Conservation (phyloP, 352 stramenopile species). For the Phytophthora cactorum region DNA sequence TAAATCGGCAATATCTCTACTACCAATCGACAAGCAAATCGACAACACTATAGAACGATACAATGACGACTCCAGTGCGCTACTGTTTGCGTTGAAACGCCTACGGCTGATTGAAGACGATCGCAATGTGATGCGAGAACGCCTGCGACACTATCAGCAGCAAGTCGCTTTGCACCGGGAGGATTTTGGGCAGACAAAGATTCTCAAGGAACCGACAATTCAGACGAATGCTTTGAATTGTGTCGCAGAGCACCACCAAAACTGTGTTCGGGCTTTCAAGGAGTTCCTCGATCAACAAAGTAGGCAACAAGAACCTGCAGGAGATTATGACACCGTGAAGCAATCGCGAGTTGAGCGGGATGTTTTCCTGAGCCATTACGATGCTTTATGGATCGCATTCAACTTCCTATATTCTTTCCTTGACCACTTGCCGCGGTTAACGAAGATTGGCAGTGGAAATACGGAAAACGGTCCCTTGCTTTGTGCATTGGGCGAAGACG, state of each 20-base stretch:
- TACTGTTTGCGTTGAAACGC: conserved; percentile 20
- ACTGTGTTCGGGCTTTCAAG: conserved; percentile 28
- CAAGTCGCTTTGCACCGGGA: conserved; percentile 15
- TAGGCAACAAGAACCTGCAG: not conserved
- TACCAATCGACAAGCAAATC: not conserved
- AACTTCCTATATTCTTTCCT: conserved; percentile 17
- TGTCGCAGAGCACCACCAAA: conserved; percentile 24
- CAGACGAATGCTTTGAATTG: conserved; percentile 8
- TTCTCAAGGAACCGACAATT: not conserved
- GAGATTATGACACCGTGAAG: not conserved
- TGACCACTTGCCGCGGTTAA: not conserved
- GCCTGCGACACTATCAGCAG: conserved; percentile 18
- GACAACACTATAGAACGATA: not conserved
- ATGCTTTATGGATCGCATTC: conserved; percentile 38
- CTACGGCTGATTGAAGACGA: conserved; percentile 27
- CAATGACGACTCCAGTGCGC: not conserved
- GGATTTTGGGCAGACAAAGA: not conserved
- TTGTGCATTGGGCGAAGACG: not conserved
- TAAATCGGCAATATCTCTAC: not conserved
- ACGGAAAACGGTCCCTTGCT: not conserved
- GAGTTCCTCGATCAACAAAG: conserved; percentile 6
- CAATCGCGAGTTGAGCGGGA: conserved; percentile 9
- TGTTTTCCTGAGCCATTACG: conserved; percentile 28
- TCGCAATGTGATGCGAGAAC: conserved; percentile 16
- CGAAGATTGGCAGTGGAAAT: not conserved